Conservation (phyloP, 75 land plant genomes). For the Pinus tabuliformis region DNA sequence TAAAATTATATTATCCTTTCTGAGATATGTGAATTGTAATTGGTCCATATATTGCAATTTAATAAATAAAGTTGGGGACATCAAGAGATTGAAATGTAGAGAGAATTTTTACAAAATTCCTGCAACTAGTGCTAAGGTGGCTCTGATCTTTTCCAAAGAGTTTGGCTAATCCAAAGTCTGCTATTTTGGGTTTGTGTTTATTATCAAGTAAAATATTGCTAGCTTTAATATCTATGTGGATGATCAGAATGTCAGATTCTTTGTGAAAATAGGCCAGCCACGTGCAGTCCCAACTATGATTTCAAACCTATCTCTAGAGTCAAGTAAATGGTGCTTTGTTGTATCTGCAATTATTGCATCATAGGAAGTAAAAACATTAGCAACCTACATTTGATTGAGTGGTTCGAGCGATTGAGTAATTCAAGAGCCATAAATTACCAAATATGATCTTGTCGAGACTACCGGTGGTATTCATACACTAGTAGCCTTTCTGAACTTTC, state of each 20-base stretch:
- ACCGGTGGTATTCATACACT: no score
- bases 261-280: conserved; percentile 83
- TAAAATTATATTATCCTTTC: no score
- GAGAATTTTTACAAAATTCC: conserved; percentile 50
- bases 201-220: conserved; percentile 75
- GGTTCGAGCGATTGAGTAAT: no score
- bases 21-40: neutral
- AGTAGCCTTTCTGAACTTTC: no score
- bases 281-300: conserved; percentile 64
- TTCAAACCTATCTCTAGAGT: conserved; percentile 59
- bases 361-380: no score
- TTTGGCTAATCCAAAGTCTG: conserved; percentile 83
- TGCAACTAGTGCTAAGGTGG: conserved; percentile 66
- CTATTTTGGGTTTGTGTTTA: conserved; percentile 66
- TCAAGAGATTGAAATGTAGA: neutral
- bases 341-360: conserved; percentile 1
- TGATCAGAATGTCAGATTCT: conserved; percentile 59
- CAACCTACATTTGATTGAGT: no score
- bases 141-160: conserved; percentile 60
- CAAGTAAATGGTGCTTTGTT: conserved; percentile 18
- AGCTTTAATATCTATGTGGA: conserved; percentile 90
- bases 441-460: no score
- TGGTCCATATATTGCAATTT: neutral
- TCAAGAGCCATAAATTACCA: no score
- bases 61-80: neutral